Evolutionary conservation across 495 filamentous ascomycete species (phyloP).

Genomic region (Neurospora terricola): DNA sequence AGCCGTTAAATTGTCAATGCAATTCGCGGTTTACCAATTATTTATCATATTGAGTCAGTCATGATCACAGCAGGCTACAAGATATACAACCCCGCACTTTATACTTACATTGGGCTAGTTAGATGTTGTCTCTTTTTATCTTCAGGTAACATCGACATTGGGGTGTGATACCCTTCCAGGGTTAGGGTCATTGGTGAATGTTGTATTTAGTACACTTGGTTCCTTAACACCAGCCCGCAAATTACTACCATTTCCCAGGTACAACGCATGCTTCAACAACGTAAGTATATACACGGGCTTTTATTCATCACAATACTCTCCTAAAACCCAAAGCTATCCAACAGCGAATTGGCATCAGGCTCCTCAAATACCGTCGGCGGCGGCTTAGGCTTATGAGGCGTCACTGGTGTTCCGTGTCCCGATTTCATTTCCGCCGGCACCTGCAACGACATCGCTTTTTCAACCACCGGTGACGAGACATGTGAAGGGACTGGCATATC

Average conservation of each 20-base stretch:
- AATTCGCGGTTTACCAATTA: background rate
- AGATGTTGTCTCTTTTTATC: background rate
- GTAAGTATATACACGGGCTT: background rate
- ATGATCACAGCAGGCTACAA: background rate
- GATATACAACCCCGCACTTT: background rate
- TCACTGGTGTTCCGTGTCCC: slow-evolving; percentile 36
- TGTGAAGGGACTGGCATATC: slow-evolving; percentile 49
- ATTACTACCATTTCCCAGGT: background rate
- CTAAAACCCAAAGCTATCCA: slow-evolving; percentile 72
- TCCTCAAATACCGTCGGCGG: slow-evolving; percentile 81
- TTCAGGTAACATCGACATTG: background rate
- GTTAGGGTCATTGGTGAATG: background rate
- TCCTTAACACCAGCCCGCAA: background rate
- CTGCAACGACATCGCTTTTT: slow-evolving; percentile 27
- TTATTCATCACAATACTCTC: background rate
- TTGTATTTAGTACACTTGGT: background rate
- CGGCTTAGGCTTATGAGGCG: slow-evolving; percentile 50
- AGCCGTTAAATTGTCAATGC: background rate
- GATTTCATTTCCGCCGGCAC: slow-evolving; percentile 41
- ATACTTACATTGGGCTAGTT: background rate
- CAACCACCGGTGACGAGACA: slow-evolving; percentile 21
- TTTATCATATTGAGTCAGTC: background rate
- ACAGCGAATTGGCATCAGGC: slow-evolving; percentile 71
- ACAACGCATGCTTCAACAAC: background rate
- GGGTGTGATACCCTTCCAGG: background rate